Evolutionary conservation across 2,329 filamentous ascomycete species (phyloP), one percentile per base, ranked within the genome.

Genomic region (Incumbomyces delicatus): DNA sequence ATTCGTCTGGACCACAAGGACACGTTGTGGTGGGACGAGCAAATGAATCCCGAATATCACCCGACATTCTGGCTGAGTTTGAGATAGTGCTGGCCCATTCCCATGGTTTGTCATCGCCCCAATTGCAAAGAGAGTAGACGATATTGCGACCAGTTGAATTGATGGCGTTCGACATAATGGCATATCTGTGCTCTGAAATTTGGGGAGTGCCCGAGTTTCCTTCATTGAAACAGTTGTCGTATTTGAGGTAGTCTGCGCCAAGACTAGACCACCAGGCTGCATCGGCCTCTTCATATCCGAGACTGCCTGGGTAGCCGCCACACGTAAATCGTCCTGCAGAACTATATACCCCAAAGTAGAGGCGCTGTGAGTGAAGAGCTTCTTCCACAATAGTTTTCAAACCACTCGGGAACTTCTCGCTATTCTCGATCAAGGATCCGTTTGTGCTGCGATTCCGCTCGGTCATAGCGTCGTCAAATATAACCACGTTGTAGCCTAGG

Each of bases 221-320:
- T 50, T 71, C 63, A 51, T 76, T 76, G 57, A 68, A 76, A 61
- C 75, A 78, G 56, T 77, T 77, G 59, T 77, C 74, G 53, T 77
- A 77, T 56, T 54, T 53, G 16, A 52, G 35, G 43, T 62, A 64
- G 49, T 68, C 69, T 29, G 76, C 69, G 1, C 69, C 73, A 70
- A 73, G 75, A 13, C 59, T 61, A 1, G 75, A 74, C 56, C 70
- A 77, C 0, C 69, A 66, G 13, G 70, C 58, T 1, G 75, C 75
- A 57, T 79, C 75, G 22, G 71, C 64, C 30, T 67, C 63, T 56
- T 77, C 76, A 53, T 73, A 67, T 4, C 70, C 73, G 34, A 74
- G 55, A 34, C 64, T 69, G 1, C 70, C 74, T 1, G 69, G 60
- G 47, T 66, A 69, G 8, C 53, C 46, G 12, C 55, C 58, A 41